Conservation (phyloP, 306 rosid genomes). For the Rosa lucieae region DNA sequence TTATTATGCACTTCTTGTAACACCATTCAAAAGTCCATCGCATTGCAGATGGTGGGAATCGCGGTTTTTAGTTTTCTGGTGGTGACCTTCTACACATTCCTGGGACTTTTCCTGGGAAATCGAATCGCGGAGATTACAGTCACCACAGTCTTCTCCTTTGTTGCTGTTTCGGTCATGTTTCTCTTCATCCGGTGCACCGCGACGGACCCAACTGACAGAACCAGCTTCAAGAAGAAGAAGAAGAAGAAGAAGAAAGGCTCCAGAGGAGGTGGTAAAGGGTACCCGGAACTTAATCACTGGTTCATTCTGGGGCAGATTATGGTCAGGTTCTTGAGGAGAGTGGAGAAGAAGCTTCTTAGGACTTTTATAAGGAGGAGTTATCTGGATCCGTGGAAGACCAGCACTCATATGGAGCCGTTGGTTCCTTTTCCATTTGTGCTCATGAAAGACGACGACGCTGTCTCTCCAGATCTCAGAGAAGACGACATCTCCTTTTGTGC, state of each 20-base stretch:
- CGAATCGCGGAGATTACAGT: constrained; percentile 60
- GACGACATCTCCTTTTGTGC: constrained; percentile 81
- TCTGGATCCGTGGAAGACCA: constrained; percentile 59
- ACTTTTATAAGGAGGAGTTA: constrained; percentile 76
- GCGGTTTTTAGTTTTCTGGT: constrained; percentile 63
- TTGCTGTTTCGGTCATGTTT: constrained; percentile 60
- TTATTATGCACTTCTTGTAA: neutral
- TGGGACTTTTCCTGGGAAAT: constrained; percentile 78
- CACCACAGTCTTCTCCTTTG: constrained; percentile 49
- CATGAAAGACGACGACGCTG: constrained; percentile 61
- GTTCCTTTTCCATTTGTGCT: constrained; percentile 74
- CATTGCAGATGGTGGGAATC: constrained; percentile 69
- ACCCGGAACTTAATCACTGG: constrained; percentile 52
- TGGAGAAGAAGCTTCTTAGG: constrained; percentile 81
- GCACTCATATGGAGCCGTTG: constrained; percentile 64
- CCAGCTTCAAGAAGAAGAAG: constrained; percentile 45
- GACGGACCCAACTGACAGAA: constrained; percentile 80
- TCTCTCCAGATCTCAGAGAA: constrained; percentile 54
- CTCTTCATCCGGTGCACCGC: constrained; percentile 84
- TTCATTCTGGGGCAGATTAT: constrained; percentile 66
- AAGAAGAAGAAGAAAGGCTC: constrained; percentile 16
- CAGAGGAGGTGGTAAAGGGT: constrained; percentile 14
- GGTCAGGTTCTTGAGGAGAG: constrained; percentile 65
- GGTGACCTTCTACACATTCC: constrained; percentile 68
- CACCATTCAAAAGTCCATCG: neutral